These are phyloP conservation scores for Fusarium poae DNA, from an alignment of 2,329 filamentous ascomycete genomes.

Conservation along the genomic window DNA sequence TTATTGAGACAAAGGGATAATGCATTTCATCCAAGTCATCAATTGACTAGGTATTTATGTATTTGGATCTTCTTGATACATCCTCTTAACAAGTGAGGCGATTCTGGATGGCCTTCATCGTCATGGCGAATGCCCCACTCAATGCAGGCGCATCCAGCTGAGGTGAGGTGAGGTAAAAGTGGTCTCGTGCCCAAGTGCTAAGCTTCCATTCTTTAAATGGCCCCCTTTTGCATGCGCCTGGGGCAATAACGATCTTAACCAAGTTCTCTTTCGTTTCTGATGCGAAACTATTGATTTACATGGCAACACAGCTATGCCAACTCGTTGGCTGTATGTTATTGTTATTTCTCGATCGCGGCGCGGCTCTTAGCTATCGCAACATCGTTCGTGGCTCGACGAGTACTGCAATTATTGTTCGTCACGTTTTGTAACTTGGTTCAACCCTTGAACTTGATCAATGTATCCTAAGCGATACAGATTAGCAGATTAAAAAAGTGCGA, in stretches of 20 bases:
- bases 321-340: neutral
- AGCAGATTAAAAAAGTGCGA: constrained; percentile 13
- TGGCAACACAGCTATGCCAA: neutral
- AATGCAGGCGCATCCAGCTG: constrained; percentile 39
- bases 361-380: constrained; percentile 6
- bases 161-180: constrained; percentile 13
- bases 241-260: neutral
- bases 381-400: neutral
- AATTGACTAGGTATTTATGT: constrained; percentile 10
- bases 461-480: constrained; percentile 61
- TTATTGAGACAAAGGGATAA: neutral
- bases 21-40: neutral
- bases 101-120: constrained; percentile 24
- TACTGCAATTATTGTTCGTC: neutral
- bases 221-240: constrained; percentile 12
- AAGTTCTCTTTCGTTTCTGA: neutral
- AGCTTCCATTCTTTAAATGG: constrained; percentile 12
- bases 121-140: constrained; percentile 44
- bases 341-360: constrained; percentile 9
- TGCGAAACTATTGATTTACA: neutral
- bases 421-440: constrained; percentile 55
- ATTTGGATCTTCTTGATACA: constrained; percentile 3
- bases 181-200: constrained; percentile 46
- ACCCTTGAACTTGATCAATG: constrained; percentile 76
- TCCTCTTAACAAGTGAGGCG: constrained; percentile 19